Conservation (phyloP, 805 yeast species). For the Brettanomyces custersianus region DNA sequence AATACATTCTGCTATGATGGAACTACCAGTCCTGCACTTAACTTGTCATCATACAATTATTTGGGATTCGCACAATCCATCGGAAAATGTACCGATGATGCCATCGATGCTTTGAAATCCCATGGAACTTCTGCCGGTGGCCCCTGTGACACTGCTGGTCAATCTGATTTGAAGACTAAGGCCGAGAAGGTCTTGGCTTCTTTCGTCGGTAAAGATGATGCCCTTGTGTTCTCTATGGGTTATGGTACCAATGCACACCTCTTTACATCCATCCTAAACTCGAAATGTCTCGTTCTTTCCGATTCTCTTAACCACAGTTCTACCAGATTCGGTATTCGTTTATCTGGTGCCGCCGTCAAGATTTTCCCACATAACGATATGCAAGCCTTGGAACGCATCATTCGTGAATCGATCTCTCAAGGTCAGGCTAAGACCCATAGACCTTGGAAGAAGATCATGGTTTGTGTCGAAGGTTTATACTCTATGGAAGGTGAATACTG, state of each 20-base stretch:
- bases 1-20: constrained; percentile 69
- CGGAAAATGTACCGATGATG: constrained; percentile 81
- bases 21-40: constrained; percentile 65
- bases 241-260: constrained; percentile 91
- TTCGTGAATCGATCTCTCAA: constrained; percentile 79
- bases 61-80: constrained; percentile 94
- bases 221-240: constrained; percentile 86
- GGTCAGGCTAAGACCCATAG: constrained; percentile 95
- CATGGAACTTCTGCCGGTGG: constrained; percentile 78
- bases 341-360: constrained; percentile 88
- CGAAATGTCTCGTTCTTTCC: constrained; percentile 82
- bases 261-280: constrained; percentile 74
- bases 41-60: constrained; percentile 86
- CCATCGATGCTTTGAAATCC: constrained; percentile 51
- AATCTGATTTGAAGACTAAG: constrained; percentile 60
- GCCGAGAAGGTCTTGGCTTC: constrained; percentile 75
- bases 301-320: constrained; percentile 96
- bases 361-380: constrained; percentile 90
- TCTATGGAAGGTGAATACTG: constrained; percentile 91
- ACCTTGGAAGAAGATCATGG: constrained; percentile 84
- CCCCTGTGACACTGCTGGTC: constrained; percentile 66
- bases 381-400: constrained; percentile 62
- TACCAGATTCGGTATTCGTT: constrained; percentile 87
- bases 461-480: constrained; percentile 87
- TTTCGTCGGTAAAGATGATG: constrained; percentile 85